Percentiles rank a stretch among this genome's conserved stretches.
phyloP scores from a whole-genome alignment of 148 eudicot genomes.

The Rhododendron mucronatum region DNA sequence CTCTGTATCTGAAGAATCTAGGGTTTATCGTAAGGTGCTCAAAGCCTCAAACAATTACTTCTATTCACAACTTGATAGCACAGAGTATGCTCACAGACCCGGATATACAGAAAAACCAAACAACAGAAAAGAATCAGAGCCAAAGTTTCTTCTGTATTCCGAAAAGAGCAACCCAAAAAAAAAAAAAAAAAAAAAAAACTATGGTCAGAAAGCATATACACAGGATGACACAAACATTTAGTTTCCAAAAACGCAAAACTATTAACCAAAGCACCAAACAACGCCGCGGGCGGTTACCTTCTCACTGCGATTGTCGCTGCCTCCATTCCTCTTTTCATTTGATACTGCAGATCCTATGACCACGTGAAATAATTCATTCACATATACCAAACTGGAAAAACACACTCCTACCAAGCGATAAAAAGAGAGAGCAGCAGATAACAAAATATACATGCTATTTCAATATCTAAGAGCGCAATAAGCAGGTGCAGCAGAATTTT shows the following conservation, averaged over 20 bases:
- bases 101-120: not conserved
- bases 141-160: not conserved
- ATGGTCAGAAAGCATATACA: not conserved
- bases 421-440: not conserved
- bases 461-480: not conserved
- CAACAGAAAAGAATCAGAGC: not conserved
- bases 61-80: not conserved
- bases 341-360: constrained; percentile 18
- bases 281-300: constrained; percentile 6
- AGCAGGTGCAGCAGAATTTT: not conserved
- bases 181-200: not conserved
- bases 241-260: not conserved
- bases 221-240: not conserved
- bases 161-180: not conserved
- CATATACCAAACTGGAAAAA: not conserved
- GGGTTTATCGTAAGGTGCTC: not conserved
- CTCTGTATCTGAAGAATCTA: not conserved
- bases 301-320: not conserved
- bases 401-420: not conserved
- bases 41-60: not conserved
- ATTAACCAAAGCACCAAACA: not conserved
- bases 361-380: not conserved
- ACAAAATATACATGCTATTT: not conserved
- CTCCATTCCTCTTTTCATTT: constrained; percentile 9
- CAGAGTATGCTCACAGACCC: not conserved